Conservation (phyloP, 371 early-diverging fungal genomes). For the Apophysomyces variabilis region DNA sequence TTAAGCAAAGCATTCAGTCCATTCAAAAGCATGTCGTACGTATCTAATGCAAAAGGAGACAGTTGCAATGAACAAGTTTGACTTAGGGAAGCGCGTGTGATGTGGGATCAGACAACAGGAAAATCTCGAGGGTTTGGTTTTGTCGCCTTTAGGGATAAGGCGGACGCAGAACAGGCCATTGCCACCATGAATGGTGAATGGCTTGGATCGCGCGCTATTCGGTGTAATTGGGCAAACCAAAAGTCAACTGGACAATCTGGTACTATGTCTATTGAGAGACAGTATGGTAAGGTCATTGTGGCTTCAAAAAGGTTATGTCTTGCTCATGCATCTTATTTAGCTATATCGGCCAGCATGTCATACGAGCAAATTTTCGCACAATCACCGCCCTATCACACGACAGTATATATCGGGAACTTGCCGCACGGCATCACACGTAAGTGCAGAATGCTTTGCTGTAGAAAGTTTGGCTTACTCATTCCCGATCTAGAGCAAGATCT, state of each 20-base stretch:
- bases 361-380: conserved; percentile 76
- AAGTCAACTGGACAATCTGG: conserved; percentile 29
- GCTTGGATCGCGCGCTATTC: conserved; percentile 67
- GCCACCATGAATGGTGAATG: conserved; percentile 88
- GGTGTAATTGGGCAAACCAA: conserved; percentile 76
- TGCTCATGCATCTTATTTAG: conserved; percentile 14
- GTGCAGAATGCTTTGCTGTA: conserved; percentile 5
- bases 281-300: neutral
- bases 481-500: conserved; percentile 64
- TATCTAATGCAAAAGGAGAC: conserved; percentile 8
- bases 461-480: neutral
- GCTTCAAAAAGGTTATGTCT: neutral
- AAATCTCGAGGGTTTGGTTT: conserved; percentile 87
- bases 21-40: conserved; percentile 68
- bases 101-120: conserved; percentile 78
- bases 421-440: conserved; percentile 49
- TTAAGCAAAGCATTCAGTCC: conserved; percentile 69
- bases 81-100: conserved; percentile 61
- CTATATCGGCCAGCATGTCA: conserved; percentile 36
- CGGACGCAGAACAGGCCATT: conserved; percentile 82
- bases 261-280: conserved; percentile 1
- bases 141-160: conserved; percentile 79
- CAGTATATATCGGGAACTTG: conserved; percentile 86
- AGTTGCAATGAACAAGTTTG: neutral
- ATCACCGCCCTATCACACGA: conserved; percentile 79